Conservation (phyloP, 1,284 basidiomycete genomes). For the Boletus nobilissimus region DNA sequence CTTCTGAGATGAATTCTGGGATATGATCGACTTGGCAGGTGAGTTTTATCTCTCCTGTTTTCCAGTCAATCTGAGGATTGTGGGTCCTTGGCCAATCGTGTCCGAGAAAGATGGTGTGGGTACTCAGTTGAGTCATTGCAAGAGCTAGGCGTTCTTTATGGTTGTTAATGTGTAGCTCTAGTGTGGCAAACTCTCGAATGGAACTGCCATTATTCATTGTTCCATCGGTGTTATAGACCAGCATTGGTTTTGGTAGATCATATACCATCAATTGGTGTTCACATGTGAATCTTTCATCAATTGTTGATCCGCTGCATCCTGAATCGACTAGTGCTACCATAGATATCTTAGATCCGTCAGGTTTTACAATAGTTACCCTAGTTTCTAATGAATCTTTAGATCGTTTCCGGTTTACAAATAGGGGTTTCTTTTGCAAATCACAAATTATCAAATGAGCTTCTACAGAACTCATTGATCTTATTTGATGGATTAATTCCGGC, state of each 20-base stretch:
- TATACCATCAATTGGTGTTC: too few relatives aligned
- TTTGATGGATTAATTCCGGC: too few relatives aligned
- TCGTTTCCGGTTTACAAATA: not conserved
- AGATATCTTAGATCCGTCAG: too few relatives aligned
- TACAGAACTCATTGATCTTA: not conserved
- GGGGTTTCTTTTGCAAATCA: not conserved
- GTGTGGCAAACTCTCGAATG: too few relatives aligned
- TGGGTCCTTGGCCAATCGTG: not conserved
- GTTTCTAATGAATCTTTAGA: not conserved
- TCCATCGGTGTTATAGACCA: too few relatives aligned
- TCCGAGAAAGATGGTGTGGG: not conserved
- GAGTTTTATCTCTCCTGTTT: not conserved
- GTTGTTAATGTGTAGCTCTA: too few relatives aligned
- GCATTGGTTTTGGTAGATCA: too few relatives aligned
- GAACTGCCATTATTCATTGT: too few relatives aligned
- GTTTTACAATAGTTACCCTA: rapidly evolving
- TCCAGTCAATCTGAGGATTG: not conserved
- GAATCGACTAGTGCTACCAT: too few relatives aligned
- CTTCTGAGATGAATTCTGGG: not conserved
- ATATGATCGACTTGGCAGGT: not conserved
- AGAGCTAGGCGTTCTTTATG: too few relatives aligned
- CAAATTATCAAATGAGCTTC: not conserved
- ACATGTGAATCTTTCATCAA: rapidly evolving
- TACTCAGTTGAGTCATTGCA: too few relatives aligned
- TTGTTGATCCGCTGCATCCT: too few relatives aligned